Percentiles rank a stretch among this genome's conserved stretches.
phyloP scores from a whole-genome alignment of 2,329 filamentous ascomycete genomes.

The Paraconiothyrium brasiliense region DNA sequence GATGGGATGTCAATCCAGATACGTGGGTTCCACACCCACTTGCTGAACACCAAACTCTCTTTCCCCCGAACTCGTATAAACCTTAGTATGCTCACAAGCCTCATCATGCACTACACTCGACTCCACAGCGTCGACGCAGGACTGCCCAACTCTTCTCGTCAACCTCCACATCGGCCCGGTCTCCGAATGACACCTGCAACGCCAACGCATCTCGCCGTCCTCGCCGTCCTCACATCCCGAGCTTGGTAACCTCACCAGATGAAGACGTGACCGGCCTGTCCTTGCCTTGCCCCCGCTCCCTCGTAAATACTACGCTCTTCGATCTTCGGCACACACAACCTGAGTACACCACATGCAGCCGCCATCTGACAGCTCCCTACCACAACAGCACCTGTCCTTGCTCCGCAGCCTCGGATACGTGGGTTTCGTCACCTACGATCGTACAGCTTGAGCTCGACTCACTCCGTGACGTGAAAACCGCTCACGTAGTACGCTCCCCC shows the following conservation, averaged over 20 bases:
- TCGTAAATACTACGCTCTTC: background rate
- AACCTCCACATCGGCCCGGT: background rate
- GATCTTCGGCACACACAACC: too few relatives aligned
- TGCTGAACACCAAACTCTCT: background rate
- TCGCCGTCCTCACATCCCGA: slow-evolving; percentile 2
- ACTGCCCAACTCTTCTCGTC: background rate
- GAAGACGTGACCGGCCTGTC: background rate
- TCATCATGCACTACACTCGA: too few relatives aligned
- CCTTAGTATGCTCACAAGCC: too few relatives aligned
- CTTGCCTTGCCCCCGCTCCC: background rate
- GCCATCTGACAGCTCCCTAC: too few relatives aligned
- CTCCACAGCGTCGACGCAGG: background rate
- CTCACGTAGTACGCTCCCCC: too few relatives aligned
- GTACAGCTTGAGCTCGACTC: too few relatives aligned
- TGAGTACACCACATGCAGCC: background rate
- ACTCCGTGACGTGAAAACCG: too few relatives aligned
- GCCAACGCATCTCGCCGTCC: background rate
- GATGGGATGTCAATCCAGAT: slow-evolving; percentile 23
- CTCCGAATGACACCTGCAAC: background rate
- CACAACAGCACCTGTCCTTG: too few relatives aligned
- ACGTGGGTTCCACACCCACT: slow-evolving; percentile 23
- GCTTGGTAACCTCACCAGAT: background rate
- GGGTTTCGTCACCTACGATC: too few relatives aligned
- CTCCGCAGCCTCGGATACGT: too few relatives aligned
- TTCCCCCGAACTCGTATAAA: background rate